Percentiles rank a stretch among this genome's conserved stretches.
phyloP scores from a whole-genome alignment of 257 asterid genomes.

The Plantago ovata region DNA sequence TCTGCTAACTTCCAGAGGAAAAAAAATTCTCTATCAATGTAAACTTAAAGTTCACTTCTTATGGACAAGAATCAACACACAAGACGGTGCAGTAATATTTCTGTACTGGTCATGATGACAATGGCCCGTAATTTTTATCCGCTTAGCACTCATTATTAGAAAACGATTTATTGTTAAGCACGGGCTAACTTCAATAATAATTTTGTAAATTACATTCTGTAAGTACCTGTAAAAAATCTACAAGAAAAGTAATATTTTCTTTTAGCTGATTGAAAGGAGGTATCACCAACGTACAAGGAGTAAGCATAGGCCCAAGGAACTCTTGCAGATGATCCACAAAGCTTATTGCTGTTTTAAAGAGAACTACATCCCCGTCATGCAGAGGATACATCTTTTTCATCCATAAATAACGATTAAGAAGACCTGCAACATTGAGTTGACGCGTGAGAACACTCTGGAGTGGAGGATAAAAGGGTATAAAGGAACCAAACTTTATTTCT shows the following conservation, averaged over 20 bases:
- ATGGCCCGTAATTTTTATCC: not conserved
- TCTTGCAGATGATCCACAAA: slow-evolving; percentile 93
- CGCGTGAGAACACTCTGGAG: slow-evolving; percentile 16
- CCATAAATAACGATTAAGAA: slow-evolving; percentile 80
- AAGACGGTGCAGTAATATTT: too few relatives aligned
- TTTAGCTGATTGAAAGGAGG: slow-evolving; percentile 85
- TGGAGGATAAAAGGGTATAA: too few relatives aligned
- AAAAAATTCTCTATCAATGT: too few relatives aligned
- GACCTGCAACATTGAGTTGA: slow-evolving; percentile 54
- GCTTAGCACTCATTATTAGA: slow-evolving; percentile 4
- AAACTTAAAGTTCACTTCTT: not conserved
- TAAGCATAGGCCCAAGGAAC: slow-evolving; percentile 75
- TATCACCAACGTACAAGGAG: slow-evolving; percentile 71
- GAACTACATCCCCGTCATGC: slow-evolving; percentile 48
- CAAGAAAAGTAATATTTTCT: slow-evolving; percentile 54
- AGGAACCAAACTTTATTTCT: too few relatives aligned
- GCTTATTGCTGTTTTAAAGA: slow-evolving; percentile 88
- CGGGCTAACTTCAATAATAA: slow-evolving; percentile 15
- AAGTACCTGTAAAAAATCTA: slow-evolving; percentile 69
- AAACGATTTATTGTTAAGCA: slow-evolving; percentile 15
- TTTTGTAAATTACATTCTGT: slow-evolving; percentile 12
- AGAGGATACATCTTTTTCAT: slow-evolving; percentile 82
- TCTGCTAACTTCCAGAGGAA: not conserved
- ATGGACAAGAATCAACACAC: too few relatives aligned
- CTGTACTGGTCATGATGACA: too few relatives aligned